phyloP scores from a whole-genome alignment of 2,329 filamentous ascomycete species.

The Colletotrichum sp. region DNA sequence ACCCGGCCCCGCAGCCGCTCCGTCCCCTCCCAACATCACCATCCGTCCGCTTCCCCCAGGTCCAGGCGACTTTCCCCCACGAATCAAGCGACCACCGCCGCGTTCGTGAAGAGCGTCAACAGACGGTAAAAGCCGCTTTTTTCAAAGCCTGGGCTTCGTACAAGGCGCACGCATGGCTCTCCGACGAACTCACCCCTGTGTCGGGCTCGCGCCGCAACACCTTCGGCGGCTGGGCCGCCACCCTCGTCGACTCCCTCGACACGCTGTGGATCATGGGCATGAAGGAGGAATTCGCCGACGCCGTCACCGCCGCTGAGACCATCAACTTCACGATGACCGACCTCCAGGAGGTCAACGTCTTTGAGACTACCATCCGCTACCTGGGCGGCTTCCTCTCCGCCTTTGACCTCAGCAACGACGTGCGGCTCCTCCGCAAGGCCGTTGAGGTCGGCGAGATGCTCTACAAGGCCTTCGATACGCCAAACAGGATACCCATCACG shows the following conservation, averaged over 20 bases:
- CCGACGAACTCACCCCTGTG: slow-evolving; percentile 57
- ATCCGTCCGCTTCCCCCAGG: slow-evolving; percentile 33
- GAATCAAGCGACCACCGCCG: slow-evolving; percentile 26
- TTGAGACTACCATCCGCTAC: slow-evolving; percentile 51
- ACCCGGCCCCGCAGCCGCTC: slow-evolving; percentile 25
- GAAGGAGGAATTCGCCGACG: slow-evolving; percentile 59
- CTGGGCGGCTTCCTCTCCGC: slow-evolving; percentile 49
- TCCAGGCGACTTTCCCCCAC: slow-evolving; percentile 34
- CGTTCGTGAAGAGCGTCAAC: slow-evolving; percentile 31
- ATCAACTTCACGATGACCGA: slow-evolving; percentile 54
- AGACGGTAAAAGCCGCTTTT: slow-evolving; percentile 47
- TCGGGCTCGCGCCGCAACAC: slow-evolving; percentile 49
- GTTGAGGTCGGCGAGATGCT: slow-evolving; percentile 52
- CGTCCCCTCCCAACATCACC: slow-evolving; percentile 33
- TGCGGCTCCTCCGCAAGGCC: slow-evolving; percentile 46
- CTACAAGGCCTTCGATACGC: slow-evolving; percentile 53
- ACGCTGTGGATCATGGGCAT: slow-evolving; percentile 68
- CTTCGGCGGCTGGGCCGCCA: slow-evolving; percentile 63
- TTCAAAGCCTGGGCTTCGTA: slow-evolving; percentile 55
- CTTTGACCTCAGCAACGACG: slow-evolving; percentile 49
- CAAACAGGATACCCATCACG: slow-evolving; percentile 49
- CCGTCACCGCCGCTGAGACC: slow-evolving; percentile 50
- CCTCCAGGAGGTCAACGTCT: slow-evolving; percentile 42
- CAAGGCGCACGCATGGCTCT: slow-evolving; percentile 54
- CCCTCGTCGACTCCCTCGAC: slow-evolving; percentile 64